Conservation (phyloP, 148 eudicot species). For the Silene latifolia region DNA sequence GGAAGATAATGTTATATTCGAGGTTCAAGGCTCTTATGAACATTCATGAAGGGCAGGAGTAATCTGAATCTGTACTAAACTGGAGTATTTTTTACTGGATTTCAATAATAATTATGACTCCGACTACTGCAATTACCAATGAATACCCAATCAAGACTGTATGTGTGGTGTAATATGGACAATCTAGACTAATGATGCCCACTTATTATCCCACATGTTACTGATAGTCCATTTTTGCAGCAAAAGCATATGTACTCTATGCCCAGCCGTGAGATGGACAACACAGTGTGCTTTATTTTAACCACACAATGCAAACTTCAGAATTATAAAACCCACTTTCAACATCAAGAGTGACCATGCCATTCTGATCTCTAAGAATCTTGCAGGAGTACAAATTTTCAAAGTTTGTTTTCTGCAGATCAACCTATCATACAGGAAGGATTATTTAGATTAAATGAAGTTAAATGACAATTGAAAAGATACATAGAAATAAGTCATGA, state of each 20-base stretch:
- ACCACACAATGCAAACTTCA: conserved; percentile 6
- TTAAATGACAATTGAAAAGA: too few species aligned
- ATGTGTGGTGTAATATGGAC: conserved; percentile 7
- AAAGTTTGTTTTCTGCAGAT: too few species aligned
- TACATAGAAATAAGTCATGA: too few species aligned
- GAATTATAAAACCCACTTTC: not conserved
- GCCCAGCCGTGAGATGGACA: conserved; percentile 8
- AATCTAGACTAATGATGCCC: conserved; percentile 8
- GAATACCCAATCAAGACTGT: not conserved
- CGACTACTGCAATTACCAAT: not conserved
- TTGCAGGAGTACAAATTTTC: too few species aligned
- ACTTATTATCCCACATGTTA: conserved; percentile 14
- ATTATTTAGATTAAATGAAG: too few species aligned
- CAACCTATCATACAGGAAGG: too few species aligned
- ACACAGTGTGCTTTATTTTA: not conserved
- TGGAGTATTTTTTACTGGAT: not conserved
- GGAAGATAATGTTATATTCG: not conserved
- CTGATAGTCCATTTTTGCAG: conserved; percentile 9
- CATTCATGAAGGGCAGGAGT: not conserved
- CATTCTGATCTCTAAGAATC: not conserved
- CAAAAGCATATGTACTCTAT: conserved; percentile 6
- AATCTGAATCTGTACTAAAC: not conserved
- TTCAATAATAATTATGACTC: not conserved
- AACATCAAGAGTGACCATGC: not conserved
- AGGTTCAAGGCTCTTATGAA: not conserved